These are phyloP conservation scores for Apiospora kogelbergensis DNA, from an alignment of 2,329 filamentous ascomycete genomes.

Conservation along the genomic window DNA sequence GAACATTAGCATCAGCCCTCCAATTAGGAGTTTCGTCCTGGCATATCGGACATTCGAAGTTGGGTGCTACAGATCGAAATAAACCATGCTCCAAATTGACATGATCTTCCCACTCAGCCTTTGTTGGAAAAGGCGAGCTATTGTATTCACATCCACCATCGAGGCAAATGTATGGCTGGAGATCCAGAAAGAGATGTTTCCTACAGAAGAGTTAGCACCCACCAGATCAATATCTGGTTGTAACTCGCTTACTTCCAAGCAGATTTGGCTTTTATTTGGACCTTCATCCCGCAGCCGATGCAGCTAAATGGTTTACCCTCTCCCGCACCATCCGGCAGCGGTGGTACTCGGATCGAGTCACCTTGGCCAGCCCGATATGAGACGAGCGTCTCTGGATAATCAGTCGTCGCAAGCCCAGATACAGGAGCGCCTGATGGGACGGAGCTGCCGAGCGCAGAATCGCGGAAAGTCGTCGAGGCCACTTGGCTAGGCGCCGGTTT, in stretches of 20 bases:
- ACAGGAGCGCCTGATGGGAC: background rate
- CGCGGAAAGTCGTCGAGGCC: conserved; percentile 10
- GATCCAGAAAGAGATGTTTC: conserved; percentile 13
- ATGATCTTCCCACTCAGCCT: conserved; percentile 9
- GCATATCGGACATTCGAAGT: conserved; percentile 7
- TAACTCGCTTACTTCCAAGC: conserved; percentile 14
- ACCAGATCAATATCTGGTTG: background rate
- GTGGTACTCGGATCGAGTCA: conserved; percentile 14
- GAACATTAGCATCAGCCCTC: background rate
- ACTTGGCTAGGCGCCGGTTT: background rate
- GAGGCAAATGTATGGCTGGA: conserved; percentile 14
- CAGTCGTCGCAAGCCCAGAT: background rate
- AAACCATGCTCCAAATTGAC: background rate
- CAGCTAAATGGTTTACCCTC: conserved; percentile 11
- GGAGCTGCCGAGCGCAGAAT: conserved; percentile 11
- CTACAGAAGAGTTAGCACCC: background rate
- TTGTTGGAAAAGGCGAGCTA: conserved; percentile 6
- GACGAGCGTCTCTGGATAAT: conserved; percentile 16
- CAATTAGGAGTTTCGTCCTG: background rate
- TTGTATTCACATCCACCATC: background rate
- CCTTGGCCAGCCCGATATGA: conserved; percentile 15
- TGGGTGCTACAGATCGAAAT: background rate
- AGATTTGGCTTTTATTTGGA: conserved; percentile 12
- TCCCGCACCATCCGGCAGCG: conserved; percentile 14
- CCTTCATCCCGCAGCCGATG: conserved; percentile 11